Evolutionary conservation across 257 asterid genomes (phyloP).

Genomic region (Fraxinus anomala): DNA sequence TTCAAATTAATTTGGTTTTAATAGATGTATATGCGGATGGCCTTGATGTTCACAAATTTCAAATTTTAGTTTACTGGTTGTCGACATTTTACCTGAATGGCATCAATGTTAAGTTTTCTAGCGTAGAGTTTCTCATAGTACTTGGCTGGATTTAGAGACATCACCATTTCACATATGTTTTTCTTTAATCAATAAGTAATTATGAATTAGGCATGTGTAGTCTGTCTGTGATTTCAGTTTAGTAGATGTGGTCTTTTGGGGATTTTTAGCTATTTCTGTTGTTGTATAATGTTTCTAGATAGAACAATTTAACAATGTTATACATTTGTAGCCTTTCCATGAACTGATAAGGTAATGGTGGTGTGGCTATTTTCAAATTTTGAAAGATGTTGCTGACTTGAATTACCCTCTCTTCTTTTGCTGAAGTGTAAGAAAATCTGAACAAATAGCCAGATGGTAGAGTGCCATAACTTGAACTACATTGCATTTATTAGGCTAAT

Average conservation of each 20-base stretch:
- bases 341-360: background rate
- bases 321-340: background rate
- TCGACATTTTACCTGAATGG: background rate
- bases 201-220: background rate
- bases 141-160: background rate
- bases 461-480: background rate
- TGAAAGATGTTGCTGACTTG: background rate
- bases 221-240: background rate
- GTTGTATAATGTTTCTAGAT: background rate
- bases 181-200: background rate
- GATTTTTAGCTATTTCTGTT: background rate
- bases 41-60: background rate
- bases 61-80: background rate
- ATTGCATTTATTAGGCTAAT: background rate
- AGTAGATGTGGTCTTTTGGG: background rate
- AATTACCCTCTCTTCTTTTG: background rate
- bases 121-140: background rate
- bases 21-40: slow-evolving; percentile 5
- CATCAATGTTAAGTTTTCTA: background rate
- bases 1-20: slow-evolving; percentile 19
- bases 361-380: background rate
- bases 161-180: background rate
- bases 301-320: background rate
- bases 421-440: background rate
- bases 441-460: background rate